Conservation (phyloP, 176 grass and related monocot genomes). For the Oryza australiensis region DNA sequence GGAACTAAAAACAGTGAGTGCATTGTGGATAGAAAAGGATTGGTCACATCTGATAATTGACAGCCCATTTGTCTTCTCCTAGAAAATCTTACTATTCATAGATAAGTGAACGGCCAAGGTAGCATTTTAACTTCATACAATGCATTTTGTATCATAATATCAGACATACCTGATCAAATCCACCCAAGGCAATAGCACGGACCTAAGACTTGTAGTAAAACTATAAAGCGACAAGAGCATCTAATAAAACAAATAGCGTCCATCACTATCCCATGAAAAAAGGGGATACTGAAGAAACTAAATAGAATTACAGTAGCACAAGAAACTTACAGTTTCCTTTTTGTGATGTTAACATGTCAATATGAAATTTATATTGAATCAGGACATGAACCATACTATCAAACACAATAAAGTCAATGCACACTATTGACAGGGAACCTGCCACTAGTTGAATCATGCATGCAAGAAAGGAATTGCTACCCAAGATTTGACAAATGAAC, state of each 20-base stretch:
- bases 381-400: not conserved
- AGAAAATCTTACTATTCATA: constrained; percentile 4
- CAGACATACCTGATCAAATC: constrained; percentile 28
- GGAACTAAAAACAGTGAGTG: constrained; percentile 21
- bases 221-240: constrained; percentile 9
- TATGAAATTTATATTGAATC: constrained; percentile 26
- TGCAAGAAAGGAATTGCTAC: not conserved
- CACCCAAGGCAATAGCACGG: not conserved
- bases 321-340: constrained; percentile 8
- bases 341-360: constrained; percentile 26
- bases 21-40: constrained; percentile 20
- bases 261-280: constrained; percentile 4
- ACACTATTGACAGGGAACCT: not conserved
- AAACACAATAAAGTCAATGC: constrained; percentile 21
- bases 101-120: not conserved
- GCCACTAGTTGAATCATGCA: constrained; percentile 12
- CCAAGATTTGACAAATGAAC: constrained; percentile 9
- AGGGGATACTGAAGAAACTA: not conserved
- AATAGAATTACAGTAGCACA: constrained; percentile 10
- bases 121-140: constrained; percentile 12
- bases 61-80: not conserved
- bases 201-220: not conserved
- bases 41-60: constrained; percentile 5
- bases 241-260: constrained; percentile 11
- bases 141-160: not conserved